Base-by-base conservation (phyloP, 805 yeast genomes). In the Yamadazyma sp. region DNA sequence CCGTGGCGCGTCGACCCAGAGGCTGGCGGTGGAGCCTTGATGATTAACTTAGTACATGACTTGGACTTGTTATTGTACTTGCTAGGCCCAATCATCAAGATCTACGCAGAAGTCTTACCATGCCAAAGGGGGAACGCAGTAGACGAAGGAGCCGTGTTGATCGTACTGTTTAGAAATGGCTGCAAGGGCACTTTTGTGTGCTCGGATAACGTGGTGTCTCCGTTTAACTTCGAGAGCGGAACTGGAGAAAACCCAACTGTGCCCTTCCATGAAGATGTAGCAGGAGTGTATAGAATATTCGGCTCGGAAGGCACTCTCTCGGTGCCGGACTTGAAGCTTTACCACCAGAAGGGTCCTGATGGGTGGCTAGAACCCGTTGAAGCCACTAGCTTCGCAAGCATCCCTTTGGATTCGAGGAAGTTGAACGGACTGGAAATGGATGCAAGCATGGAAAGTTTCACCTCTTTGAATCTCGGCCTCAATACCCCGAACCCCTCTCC, bases 181-280 rank as follows among this genome's bases (percentile, higher is more conserved):
- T 48, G 57, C 16, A 48, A 58, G 13, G 70, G 70, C 5, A 62
- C 66, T 4, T 64, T 64, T 41, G 50, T 64, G 13, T 62, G 68
- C 40, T 52, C 65, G 21, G 70, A 64, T 41, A 62, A 61, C 46
- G 65, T 62, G 22, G 50, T 57, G 1, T 62, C 68, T 2, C 68
- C 70, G 2, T 62, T 60, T 41, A 62, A 59, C 48, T 64, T 64
- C 40, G 69, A 64, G 38, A 46, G 55, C 12, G 65, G 66, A 6
- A 64, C 70, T 2, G 70, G 70, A 5, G 70, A 64, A 41, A 64
- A 64, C 47, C 70, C 70, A 11, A 53, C 50, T 11, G 50, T 64
- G 13, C 70, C 70, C 1, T 46, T 46, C 20, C 51, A 57, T 40
- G 54, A 55, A 9, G 53, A 45, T 10, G 46, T 56, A 7, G 46